Evolutionary conservation across 257 asterid species (phyloP).

Genomic region (Solanum chiquidenum): DNA sequence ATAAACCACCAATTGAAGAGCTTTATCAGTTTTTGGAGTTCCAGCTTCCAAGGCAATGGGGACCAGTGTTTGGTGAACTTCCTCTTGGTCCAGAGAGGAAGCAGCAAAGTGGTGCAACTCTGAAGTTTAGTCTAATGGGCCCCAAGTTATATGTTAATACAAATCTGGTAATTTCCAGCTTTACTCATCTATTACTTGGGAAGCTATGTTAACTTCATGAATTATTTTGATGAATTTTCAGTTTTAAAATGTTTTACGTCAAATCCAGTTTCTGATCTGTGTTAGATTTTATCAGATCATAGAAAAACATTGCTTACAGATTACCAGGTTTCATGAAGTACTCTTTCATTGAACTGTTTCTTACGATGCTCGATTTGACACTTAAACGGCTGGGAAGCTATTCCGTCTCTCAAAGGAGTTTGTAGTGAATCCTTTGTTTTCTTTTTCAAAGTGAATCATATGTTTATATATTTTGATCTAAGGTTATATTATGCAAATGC

Average conservation of each 20-base stretch:
- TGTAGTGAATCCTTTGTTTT: neutral
- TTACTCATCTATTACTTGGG: neutral
- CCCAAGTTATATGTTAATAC: neutral
- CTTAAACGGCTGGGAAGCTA: neutral
- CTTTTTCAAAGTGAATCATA: neutral
- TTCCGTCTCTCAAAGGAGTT: neutral
- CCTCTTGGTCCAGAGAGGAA: neutral
- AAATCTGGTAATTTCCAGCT: neutral
- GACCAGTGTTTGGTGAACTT: neutral
- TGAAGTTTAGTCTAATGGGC: neutral
- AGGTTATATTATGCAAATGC: neutral
- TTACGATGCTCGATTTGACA: neutral
- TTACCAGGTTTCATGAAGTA: neutral
- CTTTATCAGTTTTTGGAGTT: neutral
- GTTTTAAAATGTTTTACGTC: neutral
- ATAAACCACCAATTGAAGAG: neutral
- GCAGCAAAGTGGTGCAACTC: neutral
- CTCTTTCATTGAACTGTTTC: neutral
- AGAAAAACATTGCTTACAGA: neutral
- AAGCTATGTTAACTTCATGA: neutral
- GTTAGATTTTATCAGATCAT: neutral
- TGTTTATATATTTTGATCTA: neutral
- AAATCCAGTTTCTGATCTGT: neutral
- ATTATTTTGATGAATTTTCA: neutral
- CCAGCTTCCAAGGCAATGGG: neutral